A percentile compares a stretch with the other conserved stretches of the same genome.
These are phyloP conservation scores for Eudorina sp. DNA, from an alignment of 139 green algal species.

Conservation along the genomic window DNA sequence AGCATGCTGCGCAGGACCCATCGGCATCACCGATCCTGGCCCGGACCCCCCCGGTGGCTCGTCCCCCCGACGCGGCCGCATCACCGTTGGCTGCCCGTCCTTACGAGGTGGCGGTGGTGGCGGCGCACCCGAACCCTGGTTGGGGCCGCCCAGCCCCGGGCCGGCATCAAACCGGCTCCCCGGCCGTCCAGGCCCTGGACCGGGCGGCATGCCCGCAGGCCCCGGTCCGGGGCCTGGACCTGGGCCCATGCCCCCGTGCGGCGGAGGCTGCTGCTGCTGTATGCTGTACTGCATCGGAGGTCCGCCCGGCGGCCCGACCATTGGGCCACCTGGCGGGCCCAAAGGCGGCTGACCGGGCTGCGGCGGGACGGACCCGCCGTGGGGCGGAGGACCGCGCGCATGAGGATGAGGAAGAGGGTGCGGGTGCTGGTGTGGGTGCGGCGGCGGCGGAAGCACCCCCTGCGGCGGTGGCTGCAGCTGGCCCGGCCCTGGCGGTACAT, in stretches of 20 bases:
- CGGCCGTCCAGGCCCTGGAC: not conserved
- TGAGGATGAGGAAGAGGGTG: not conserved
- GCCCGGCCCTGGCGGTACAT: not conserved
- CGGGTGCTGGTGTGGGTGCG: not conserved
- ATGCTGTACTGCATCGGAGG: constrained; percentile 1
- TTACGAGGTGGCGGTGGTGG: constrained; percentile 1
- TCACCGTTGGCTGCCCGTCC: not conserved
- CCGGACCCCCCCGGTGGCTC: not conserved
- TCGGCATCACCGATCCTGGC: not conserved
- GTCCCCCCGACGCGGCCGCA: not conserved
- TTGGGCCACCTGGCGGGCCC: not conserved
- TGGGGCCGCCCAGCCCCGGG: not conserved
- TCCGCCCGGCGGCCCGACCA: not conserved
- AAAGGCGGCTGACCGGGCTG: not conserved
- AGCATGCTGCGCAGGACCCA: not conserved
- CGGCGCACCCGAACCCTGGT: not conserved
- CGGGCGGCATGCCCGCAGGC: not conserved
- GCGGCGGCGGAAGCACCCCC: not conserved
- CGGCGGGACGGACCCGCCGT: not conserved
- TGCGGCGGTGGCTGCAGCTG: not conserved
- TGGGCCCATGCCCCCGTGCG: not conserved
- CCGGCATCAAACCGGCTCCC: not conserved
- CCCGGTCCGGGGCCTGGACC: not conserved
- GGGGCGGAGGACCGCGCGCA: not conserved
- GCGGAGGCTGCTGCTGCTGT: not conserved